Evolutionary conservation across 495 filamentous ascomycete genomes (phyloP).

Genomic region (Tuber melanosporum): DNA sequence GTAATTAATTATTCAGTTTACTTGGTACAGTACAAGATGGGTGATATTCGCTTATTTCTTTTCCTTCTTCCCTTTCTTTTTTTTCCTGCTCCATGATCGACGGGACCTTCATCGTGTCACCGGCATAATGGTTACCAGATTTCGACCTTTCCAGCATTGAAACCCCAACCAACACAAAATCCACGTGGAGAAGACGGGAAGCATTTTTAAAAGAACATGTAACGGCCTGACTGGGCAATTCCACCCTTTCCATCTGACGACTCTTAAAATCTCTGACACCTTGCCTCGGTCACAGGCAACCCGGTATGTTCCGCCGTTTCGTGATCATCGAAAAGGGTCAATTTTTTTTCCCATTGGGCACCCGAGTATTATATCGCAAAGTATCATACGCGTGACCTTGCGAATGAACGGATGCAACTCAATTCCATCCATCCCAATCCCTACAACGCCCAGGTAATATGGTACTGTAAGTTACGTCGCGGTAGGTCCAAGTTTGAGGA

Average conservation of each 20-base stretch:
- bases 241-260: neutral
- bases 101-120: neutral
- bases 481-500: neutral
- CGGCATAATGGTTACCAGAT: neutral
- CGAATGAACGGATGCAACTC: neutral
- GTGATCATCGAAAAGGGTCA: neutral
- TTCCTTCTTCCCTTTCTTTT: neutral
- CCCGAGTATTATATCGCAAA: neutral
- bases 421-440: neutral
- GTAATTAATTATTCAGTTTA: neutral
- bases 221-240: slow-evolving; percentile 2
- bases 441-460: neutral
- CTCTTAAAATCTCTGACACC: neutral
- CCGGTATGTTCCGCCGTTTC: neutral
- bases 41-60: neutral
- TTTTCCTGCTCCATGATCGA: neutral
- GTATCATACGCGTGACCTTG: neutral
- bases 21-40: neutral
- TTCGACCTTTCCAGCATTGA: neutral
- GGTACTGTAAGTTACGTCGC: neutral
- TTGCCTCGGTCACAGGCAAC: neutral
- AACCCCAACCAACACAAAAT: neutral
- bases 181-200: neutral
- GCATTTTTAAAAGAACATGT: neutral
- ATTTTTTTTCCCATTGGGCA: neutral